These are phyloP conservation scores for Nemania abortiva DNA, from an alignment of 2,329 filamentous ascomycete genomes.

Conservation along the genomic window DNA sequence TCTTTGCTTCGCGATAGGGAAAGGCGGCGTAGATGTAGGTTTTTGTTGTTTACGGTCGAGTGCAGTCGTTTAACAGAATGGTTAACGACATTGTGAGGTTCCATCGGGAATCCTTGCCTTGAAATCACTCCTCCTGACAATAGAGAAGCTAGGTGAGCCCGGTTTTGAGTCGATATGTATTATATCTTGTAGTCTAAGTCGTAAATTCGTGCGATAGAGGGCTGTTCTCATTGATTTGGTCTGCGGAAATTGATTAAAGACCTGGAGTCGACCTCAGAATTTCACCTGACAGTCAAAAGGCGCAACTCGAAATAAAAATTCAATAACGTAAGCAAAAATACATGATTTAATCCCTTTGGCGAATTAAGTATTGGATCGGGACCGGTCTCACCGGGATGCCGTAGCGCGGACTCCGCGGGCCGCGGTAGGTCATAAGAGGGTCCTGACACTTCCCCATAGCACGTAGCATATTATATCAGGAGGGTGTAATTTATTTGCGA, in stretches of 20 bases:
- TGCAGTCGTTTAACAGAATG: constrained; percentile 10
- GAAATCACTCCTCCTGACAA: neutral
- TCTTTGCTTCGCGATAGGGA: constrained; percentile 6
- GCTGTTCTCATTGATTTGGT: too few species aligned
- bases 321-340: neutral
- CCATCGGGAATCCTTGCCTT: neutral
- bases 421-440: constrained; percentile 1
- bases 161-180: too few species aligned
- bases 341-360: neutral
- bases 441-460: neutral
- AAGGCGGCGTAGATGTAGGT: constrained; percentile 12
- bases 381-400: constrained; percentile 21
- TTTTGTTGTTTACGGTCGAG: constrained; percentile 7
- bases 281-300: neutral
- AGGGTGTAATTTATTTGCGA: neutral
- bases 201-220: too few species aligned
- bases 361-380: constrained; percentile 4
- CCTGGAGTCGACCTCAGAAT: neutral
- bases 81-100: constrained; percentile 7
- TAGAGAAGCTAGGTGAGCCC: too few species aligned
- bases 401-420: constrained; percentile 32
- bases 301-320: neutral
- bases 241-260: neutral
- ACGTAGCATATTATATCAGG: neutral
- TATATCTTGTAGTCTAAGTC: too few species aligned